These are phyloP conservation scores for Capsella bursapastoris DNA, from an alignment of 345 rosid genomes.

Conservation along the genomic window DNA sequence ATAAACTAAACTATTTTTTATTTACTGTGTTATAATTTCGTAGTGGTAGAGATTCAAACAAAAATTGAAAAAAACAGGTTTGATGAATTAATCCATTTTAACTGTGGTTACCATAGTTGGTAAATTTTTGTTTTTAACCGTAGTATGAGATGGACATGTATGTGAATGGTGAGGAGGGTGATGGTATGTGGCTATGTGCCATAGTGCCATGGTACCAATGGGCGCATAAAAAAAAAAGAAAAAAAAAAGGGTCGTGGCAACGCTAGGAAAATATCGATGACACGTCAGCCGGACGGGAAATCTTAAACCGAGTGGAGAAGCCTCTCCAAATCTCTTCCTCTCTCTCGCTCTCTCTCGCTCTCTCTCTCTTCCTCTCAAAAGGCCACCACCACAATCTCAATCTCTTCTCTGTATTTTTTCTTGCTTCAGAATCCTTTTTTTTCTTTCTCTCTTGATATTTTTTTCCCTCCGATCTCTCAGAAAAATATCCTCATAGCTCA, in stretches of 20 bases:
- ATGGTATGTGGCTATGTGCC: neutral
- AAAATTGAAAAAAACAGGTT: too few species aligned
- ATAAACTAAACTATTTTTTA: too few species aligned
- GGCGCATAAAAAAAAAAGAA: constrained; percentile 4
- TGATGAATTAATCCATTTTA: too few species aligned
- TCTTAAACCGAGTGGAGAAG: constrained; percentile 52
- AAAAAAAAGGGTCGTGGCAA: constrained; percentile 25
- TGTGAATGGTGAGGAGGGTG: neutral
- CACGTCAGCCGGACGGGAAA: constrained; percentile 43
- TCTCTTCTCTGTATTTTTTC: constrained; percentile 2
- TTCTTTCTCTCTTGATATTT: constrained; percentile 5
- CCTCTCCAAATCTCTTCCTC: constrained; percentile 43
- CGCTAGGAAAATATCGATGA: constrained; percentile 29
- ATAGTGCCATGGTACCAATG: constrained; percentile 5
- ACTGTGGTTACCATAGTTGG: too few species aligned
- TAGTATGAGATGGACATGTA: neutral
- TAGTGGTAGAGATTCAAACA: too few species aligned
- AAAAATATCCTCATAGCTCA: constrained; percentile 2
- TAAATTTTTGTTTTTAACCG: too few species aligned
- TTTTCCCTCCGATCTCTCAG: neutral
- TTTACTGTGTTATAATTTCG: too few species aligned
- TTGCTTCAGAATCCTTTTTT: constrained; percentile 23
- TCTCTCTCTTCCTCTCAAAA: constrained; percentile 13
- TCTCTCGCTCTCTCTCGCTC: constrained; percentile 23
- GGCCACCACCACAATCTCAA: constrained; percentile 32